Base-by-base conservation (phyloP, 1,284 basidiomycete species). In the Singerocomus inundabilis region DNA sequence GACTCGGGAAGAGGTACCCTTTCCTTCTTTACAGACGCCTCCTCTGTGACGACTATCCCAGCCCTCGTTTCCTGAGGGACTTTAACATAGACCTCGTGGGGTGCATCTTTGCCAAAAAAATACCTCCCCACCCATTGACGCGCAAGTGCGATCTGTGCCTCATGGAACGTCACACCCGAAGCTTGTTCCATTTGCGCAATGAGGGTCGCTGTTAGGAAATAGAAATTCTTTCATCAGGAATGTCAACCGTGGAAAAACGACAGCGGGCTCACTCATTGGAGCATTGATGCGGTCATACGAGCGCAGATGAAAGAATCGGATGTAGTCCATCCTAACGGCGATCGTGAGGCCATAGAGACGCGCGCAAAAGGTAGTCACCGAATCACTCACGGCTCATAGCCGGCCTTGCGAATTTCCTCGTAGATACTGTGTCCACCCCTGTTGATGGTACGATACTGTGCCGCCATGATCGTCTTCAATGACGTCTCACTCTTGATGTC, bases 201-300 rank as follows among this genome's bases (percentile, higher is more conserved):
- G 61, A 80, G 76, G 0, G 77, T 75, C 5, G 64, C 79, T 82
- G n/a, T 37, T 42, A 43, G 1, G 6, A 21, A n/a, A 35, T 6
- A 13, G 32, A 34, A 41, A 43, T 7, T 2, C 13, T 29, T 30
- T 10, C 18, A 18, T 60, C 41, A 62, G 15, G 7, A 21, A 39
- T 31, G 24, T 29, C 18, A 5, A 30, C 6, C 7, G n/a, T 21
- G n/a, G 13, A 44, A 29, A 33, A 8, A 28, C 12, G 11, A 18
- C 25, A 21, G 4, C 16, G 30, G 56, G 65, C 76, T 51, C 45
- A 83, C 84, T 67, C 52, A 74, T 69, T 4, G 91, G 92, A 1
- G 85, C 85, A 64, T 95, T 95, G 69, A 98, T 92, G 28, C 94
- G 79, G 66, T 98, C 95, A 67, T 95, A 97, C 2, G 85, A 77